Base-by-base conservation (phyloP, 2,329 filamentous ascomycete species). In the Catunica adiposa region DNA sequence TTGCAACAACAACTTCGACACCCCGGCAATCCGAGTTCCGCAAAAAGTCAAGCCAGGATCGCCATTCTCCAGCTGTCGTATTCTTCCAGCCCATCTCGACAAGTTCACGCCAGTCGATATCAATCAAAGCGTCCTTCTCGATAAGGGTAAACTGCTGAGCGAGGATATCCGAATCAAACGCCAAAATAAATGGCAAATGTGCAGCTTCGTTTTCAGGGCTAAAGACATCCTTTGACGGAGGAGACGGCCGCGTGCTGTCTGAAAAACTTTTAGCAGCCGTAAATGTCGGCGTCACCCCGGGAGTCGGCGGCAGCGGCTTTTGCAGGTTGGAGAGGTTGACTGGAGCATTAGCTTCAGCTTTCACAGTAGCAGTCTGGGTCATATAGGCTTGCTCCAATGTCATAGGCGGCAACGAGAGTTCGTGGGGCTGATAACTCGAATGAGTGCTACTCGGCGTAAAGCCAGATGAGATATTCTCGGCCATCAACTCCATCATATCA, bases 101-200 rank as follows among this genome's bases (percentile, higher is more conserved):
- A 11, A 92, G 73, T 62, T 92, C 86, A 65, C 85, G 88, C 86
- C 86, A 92, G 68, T 90, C 86, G 60, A 92, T 85, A 66, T 90
- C 86, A 61, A 88, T 86, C 22, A 92, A 72, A 1, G 86, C 86
- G 64, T 90, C 86, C 66, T 90, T 89, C 64, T 92, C 86, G 50
- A 92, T 86, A 34, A 92, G 74, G 0, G 86, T 90, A 61, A 92
- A 86, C 62, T 92, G 86, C 66, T 89, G 83, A 2, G 86, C 86
- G 25, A 92, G 73, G 2, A 83, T 72, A 61, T 87, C 81, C 4
- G 86, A 88, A 62, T 89, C 84, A 62, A 89, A 89, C 0, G 84
- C 84, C 23, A 92, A 72, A 56, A 89, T 82, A 66, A 92, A 92
- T 0, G 86, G 86, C 37, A 90, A 68, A 66, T 92, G 86, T 3